Conservation (phyloP, 2,329 filamentous ascomycete species). For the Stachybotrys chlorohalonatus region DNA sequence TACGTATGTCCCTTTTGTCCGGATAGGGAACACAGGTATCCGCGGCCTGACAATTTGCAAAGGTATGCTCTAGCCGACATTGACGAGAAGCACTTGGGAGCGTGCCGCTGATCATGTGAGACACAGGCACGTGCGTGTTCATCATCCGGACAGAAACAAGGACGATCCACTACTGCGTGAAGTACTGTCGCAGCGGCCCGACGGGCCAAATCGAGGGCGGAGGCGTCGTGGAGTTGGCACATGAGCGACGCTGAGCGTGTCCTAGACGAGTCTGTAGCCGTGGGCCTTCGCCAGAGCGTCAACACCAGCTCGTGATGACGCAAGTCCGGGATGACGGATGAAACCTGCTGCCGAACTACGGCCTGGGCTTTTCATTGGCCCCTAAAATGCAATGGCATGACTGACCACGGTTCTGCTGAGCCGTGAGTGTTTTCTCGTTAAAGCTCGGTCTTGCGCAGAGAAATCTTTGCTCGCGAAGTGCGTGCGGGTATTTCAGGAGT, state of each 20-base stretch:
- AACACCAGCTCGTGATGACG: too few relatives aligned
- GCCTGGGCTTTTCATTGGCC: too few relatives aligned
- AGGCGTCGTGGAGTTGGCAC: constrained; percentile 48
- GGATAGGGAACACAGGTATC: constrained; percentile 88
- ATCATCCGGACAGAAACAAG: constrained; percentile 83
- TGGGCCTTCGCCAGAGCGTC: too few relatives aligned
- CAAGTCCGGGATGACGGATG: too few relatives aligned
- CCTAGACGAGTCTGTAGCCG: too few relatives aligned
- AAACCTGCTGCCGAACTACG: too few relatives aligned
- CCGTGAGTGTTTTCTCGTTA: too few relatives aligned
- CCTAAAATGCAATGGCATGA: too few relatives aligned
- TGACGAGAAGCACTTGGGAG: background rate
- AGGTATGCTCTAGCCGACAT: constrained; percentile 45
- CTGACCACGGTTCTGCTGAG: too few relatives aligned
- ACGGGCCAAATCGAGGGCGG: constrained; percentile 74
- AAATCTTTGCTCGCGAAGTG: too few relatives aligned
- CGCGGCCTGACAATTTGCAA: constrained; percentile 90
- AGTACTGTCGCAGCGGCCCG: constrained; percentile 76
- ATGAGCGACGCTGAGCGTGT: constrained; percentile 9
- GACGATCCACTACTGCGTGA: constrained; percentile 75
- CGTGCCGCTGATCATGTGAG: constrained; percentile 3
- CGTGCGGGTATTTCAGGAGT: too few relatives aligned
- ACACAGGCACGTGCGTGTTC: constrained; percentile 77
- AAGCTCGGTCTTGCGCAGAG: too few relatives aligned
- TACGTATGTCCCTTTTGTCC: constrained; percentile 96